phyloP scores from a whole-genome alignment of 176 grass and related monocot genomes.

The Miscanthus lutarioriparius region DNA sequence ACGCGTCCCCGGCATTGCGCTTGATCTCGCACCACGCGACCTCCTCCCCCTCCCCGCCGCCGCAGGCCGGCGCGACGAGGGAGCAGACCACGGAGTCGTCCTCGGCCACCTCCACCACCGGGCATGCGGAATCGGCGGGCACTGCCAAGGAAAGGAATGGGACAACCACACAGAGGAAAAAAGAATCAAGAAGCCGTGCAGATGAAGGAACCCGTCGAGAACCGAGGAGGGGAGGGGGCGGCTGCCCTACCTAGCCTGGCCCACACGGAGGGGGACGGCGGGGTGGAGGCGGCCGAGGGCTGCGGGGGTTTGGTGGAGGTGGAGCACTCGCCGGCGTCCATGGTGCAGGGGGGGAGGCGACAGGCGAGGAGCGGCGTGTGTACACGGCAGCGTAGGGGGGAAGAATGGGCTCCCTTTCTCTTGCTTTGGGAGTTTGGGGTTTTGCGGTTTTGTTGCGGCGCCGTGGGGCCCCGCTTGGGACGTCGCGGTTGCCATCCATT shows the following conservation, averaged over 20 bases:
- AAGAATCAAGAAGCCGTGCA: slow-evolving; percentile 43
- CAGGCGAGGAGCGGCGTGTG: background rate
- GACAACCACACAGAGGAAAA: background rate
- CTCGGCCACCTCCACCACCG: slow-evolving; percentile 54
- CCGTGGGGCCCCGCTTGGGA: background rate
- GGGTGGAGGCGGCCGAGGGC: background rate
- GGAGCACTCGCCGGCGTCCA: slow-evolving; percentile 86
- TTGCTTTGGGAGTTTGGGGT: background rate
- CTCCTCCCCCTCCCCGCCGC: slow-evolving; percentile 37
- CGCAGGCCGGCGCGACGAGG: slow-evolving; percentile 21
- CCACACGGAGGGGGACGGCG: slow-evolving; percentile 27
- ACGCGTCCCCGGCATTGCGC: slow-evolving; percentile 35
- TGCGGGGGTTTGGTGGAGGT: slow-evolving; percentile 34
- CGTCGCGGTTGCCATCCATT: too few species aligned
- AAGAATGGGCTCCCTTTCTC: background rate
- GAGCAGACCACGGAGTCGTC: slow-evolving; percentile 62
- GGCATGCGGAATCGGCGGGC: slow-evolving; percentile 51
- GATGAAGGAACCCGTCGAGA: slow-evolving; percentile 18
- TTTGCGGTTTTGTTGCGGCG: background rate
- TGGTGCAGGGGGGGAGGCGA: background rate
- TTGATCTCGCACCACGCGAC: slow-evolving; percentile 79
- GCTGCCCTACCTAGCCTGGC: slow-evolving; percentile 73
- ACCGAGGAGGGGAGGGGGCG: background rate
- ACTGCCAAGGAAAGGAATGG: slow-evolving; percentile 42
- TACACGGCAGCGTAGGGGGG: background rate